Evolutionary conservation across 805 yeast species (phyloP).

Genomic region (Lachancea nothofagi): DNA sequence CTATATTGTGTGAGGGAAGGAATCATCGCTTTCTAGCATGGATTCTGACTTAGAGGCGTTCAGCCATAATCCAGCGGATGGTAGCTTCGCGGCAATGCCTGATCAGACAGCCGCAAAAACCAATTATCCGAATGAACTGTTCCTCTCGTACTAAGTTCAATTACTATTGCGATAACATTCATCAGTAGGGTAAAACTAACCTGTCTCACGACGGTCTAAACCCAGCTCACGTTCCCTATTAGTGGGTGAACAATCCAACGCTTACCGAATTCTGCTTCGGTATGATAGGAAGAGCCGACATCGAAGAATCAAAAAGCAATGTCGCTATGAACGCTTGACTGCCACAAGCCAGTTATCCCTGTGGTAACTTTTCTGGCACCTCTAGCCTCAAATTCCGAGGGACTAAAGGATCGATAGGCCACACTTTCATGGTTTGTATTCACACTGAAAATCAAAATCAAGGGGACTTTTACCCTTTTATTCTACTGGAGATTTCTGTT

Average conservation of each 20-base stretch:
- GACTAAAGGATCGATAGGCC: conserved; percentile 46
- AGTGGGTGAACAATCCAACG: conserved; percentile 45
- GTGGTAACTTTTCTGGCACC: conserved; percentile 42
- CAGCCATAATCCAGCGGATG: conserved; percentile 47
- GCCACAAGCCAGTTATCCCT: conserved; percentile 43
- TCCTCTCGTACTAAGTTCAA: conserved; percentile 44
- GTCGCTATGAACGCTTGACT: conserved; percentile 46
- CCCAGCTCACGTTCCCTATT: conserved; percentile 42
- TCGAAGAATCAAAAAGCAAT: conserved; percentile 45
- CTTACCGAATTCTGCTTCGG: conserved; percentile 45
- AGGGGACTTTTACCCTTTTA: conserved; percentile 44
- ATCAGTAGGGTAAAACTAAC: conserved; percentile 42
- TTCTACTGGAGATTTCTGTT: conserved; percentile 44
- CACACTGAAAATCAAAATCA: conserved; percentile 44
- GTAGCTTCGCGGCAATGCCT: conserved; percentile 46
- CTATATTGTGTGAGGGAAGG: conserved; percentile 39
- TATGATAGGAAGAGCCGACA: conserved; percentile 47
- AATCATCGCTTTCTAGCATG: conserved; percentile 46
- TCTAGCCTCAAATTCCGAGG: conserved; percentile 43
- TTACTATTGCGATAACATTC: conserved; percentile 37
- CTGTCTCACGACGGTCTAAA: conserved; percentile 44
- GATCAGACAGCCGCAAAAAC: conserved; percentile 43
- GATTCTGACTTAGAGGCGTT: conserved; percentile 49
- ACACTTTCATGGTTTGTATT: conserved; percentile 44
- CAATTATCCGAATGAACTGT: conserved; percentile 44